Evolutionary conservation across 2,329 filamentous ascomycete genomes (phyloP).

Genomic region (Curvularia hawaiiensis): DNA sequence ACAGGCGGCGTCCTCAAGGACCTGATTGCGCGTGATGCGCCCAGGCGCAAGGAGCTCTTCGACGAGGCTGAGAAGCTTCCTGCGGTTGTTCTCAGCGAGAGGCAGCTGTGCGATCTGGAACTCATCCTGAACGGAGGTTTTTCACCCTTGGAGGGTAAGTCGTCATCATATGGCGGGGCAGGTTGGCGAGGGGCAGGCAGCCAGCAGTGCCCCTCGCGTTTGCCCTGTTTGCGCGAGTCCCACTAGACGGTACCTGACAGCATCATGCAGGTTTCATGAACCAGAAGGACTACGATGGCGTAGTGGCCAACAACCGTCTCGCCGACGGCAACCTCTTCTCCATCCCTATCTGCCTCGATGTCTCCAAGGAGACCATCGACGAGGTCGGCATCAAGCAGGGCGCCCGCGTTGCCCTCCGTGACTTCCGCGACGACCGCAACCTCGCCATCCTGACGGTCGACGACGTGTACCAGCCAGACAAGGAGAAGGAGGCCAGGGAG

Average conservation of each 20-base stretch:
- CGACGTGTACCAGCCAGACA: constrained; percentile 94
- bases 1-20: constrained; percentile 94
- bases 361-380: constrained; percentile 76
- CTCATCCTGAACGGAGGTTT: constrained; percentile 97
- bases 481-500: constrained; percentile 90
- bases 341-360: constrained; percentile 95
- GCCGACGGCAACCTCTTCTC: constrained; percentile 88
- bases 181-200: constrained; percentile 14
- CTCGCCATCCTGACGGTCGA: constrained; percentile 94
- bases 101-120: constrained; percentile 97
- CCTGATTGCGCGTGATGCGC: constrained; percentile 89
- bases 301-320: constrained; percentile 87
- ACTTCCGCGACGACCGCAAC: constrained; percentile 95
- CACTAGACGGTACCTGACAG: constrained; percentile 10
- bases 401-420: constrained; percentile 83
- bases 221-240: constrained; percentile 26
- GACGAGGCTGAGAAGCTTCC: constrained; percentile 86
- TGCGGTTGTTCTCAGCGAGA: constrained; percentile 83
- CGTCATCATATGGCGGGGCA: constrained; percentile 19
- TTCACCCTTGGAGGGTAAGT: constrained; percentile 91
- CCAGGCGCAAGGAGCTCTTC: constrained; percentile 77
- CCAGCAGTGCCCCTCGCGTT: constrained; percentile 34
- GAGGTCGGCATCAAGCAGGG: constrained; percentile 77
- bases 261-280: constrained; percentile 81
- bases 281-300: constrained; percentile 94